phyloP scores from a whole-genome alignment of 805 yeast species.

The Metschnikowia orientalis region DNA sequence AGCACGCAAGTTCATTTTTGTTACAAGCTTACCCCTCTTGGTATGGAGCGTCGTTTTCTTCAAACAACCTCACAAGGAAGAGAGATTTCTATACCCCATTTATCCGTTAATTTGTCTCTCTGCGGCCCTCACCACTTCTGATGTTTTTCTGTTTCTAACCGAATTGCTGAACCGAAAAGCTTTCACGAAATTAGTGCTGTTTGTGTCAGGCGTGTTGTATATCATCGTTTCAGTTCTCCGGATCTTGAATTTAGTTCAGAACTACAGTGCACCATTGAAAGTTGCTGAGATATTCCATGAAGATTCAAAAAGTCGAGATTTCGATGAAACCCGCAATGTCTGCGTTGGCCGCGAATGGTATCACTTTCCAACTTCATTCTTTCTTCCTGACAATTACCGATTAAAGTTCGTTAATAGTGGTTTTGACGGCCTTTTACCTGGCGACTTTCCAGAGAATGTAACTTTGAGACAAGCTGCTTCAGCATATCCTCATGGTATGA shows the following conservation, averaged over 20 bases:
- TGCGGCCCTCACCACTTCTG: constrained; percentile 49
- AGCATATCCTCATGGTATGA: constrained; percentile 59
- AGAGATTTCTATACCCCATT: constrained; percentile 81
- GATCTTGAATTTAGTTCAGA: constrained; percentile 54
- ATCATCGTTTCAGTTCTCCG: constrained; percentile 39
- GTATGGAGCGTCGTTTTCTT: constrained; percentile 68
- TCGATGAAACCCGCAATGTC: constrained; percentile 37
- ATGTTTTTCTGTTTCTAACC: constrained; percentile 9
- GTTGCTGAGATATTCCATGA: constrained; percentile 46
- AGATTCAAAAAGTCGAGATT: constrained; percentile 9
- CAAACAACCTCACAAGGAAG: constrained; percentile 88
- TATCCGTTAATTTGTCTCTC: constrained; percentile 65
- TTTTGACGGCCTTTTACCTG: constrained; percentile 84
- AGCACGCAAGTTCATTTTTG: constrained; percentile 10
- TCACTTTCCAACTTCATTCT: constrained; percentile 84
- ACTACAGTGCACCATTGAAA: constrained; percentile 70
- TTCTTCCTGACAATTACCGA: constrained; percentile 61
- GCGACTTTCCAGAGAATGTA: constrained; percentile 60
- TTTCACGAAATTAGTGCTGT: constrained; percentile 11
- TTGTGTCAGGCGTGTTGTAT: constrained; percentile 30
- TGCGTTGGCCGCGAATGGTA: constrained; percentile 97
- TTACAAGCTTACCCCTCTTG: constrained; percentile 42
- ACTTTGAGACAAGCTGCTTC: constrained; percentile 34
- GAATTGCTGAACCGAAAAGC: constrained; percentile 4
- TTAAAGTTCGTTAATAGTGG: constrained; percentile 69